Evolutionary conservation across 2,329 filamentous ascomycete species (phyloP), one percentile per base, ranked within the genome.

Genomic region (Byssochlamys sp.): DNA sequence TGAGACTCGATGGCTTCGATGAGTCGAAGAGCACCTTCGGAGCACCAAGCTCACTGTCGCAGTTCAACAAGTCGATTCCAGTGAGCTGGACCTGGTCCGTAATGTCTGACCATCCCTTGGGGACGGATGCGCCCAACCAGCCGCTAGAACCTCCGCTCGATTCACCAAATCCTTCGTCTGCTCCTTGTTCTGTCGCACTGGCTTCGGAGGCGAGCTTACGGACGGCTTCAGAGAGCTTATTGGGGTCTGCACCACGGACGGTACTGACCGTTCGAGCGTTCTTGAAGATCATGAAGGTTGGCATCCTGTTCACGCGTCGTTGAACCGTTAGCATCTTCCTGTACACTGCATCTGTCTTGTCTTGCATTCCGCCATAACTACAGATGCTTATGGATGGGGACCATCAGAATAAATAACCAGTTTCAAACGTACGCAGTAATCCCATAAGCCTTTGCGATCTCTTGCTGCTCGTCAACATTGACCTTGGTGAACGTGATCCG

Each of bases 221-320:
- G 58, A 95, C 81, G 14, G 88, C 82, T 48, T 83, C 78, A 66
- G 85, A 84, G 14, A 97, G 83, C 67, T 86, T 85, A 57, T 79
- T 75, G 12, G 84, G 81, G 70, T 96, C 84, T 53, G 89, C 89
- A 51, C 91, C 91, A 69, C 83, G 80, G 59, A 94, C 82, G 66
- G 84, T 87, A 55, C 87, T 82, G 52, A 84, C 81, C 57, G 85
- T 77, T 61, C 84, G 79, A 64, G 85, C 87, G 68, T 87, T 81
- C 66, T 87, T 87, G 78, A 90, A 95, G 67, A 96, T 81, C 68
- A 97, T 82, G 73, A 97, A 96, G n/a, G 91, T 95, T 7, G 94
- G 94, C 69, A 92, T 91, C 62, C 81, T 82, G 52, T n/a, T 33
- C 9, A 26, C 33, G 45, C 59, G 39, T 51, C 24, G 14, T n/a